Evolutionary conservation across 495 filamentous ascomycete genomes (phyloP), one percentile per base, ranked within the genome.

Genomic region (Hypoxylon lienhwacheense): DNA sequence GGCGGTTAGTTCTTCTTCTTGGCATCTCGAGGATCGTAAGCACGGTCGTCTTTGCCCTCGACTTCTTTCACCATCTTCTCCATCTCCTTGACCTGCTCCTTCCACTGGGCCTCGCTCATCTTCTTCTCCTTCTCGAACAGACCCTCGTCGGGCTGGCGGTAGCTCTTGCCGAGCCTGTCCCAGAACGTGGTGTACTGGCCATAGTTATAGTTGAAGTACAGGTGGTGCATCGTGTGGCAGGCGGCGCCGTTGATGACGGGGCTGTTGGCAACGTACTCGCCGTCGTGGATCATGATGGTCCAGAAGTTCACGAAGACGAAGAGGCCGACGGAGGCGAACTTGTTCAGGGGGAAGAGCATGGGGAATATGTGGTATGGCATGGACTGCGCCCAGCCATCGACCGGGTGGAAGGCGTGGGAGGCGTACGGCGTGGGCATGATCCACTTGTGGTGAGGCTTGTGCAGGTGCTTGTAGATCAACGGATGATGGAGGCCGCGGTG

Each of bases 141-240:
- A 64, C 90, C 90, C 51, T 83, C 81, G 55, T 95, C 95, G 7
- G 92, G 92, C 73, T 85, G 81, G 51, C 91, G 79, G 75, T 96
- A 97, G 71, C 86, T 93, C 40, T 87, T 87, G 52, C 90, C 89
- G 25, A 97, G 65, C 39, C 93, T 84, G 66, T 97, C 92, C 91
- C 91, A 97, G 24, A 96, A 73, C 4, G 93, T 97, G 2, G 89
- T 95, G 75, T 90, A 97, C 68, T 97, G 92, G 50, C 93, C 92
- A 59, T 96, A 97, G 75, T 96, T 97, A 81, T 90, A 96, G 75
- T 95, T 95, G 83, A 97, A 97, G 71, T 95, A 95, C n/a, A 95
- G 73, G 67, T 97, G 92, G 70, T 97, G 91, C 87, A 91, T 88
- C 8, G 90, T 92, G 72, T 97, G 92, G 76, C 92, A 97, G 25